Percentiles rank a stretch among this genome's conserved stretches.
These are phyloP conservation scores for Blastomyces silverae DNA, from an alignment of 2,329 filamentous ascomycete genomes.

Conservation along the genomic window DNA sequence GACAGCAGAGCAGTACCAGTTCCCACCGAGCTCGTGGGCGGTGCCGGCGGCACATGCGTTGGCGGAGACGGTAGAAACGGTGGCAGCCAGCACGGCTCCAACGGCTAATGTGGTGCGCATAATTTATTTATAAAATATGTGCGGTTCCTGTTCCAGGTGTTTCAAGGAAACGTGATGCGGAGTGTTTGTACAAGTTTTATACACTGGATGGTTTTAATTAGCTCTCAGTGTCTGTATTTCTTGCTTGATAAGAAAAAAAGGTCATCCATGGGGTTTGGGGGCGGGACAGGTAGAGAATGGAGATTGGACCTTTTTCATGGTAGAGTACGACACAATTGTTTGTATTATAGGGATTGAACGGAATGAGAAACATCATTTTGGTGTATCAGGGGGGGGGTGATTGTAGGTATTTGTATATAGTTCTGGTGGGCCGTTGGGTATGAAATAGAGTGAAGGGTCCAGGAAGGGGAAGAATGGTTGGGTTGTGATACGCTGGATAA, in stretches of 20 bases:
- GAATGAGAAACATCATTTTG: background rate
- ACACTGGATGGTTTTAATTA: background rate
- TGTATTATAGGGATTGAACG: background rate
- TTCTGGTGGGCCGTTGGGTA: background rate
- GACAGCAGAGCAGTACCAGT: constrained; percentile 61
- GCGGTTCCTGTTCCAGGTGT: background rate
- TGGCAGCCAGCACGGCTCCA: constrained; percentile 21
- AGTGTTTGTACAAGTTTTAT: background rate
- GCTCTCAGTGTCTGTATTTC: background rate
- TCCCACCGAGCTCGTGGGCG: constrained; percentile 42
- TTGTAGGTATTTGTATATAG: background rate
- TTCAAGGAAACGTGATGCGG: background rate
- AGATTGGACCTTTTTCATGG: background rate
- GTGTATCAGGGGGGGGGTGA: too few species aligned
- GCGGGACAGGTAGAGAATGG: background rate
- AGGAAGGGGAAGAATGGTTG: background rate
- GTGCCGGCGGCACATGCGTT: constrained; percentile 21
- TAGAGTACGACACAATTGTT: background rate
- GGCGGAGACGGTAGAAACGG: constrained; percentile 21
- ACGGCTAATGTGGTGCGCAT: constrained; percentile 20
- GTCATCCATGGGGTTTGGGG: background rate
- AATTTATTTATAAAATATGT: constrained; percentile 10
- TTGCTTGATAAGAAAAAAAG: background rate
- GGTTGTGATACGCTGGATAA: background rate
- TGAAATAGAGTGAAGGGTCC: background rate